Conservation (phyloP, 441 rosid species). For the Breynia disticha region DNA sequence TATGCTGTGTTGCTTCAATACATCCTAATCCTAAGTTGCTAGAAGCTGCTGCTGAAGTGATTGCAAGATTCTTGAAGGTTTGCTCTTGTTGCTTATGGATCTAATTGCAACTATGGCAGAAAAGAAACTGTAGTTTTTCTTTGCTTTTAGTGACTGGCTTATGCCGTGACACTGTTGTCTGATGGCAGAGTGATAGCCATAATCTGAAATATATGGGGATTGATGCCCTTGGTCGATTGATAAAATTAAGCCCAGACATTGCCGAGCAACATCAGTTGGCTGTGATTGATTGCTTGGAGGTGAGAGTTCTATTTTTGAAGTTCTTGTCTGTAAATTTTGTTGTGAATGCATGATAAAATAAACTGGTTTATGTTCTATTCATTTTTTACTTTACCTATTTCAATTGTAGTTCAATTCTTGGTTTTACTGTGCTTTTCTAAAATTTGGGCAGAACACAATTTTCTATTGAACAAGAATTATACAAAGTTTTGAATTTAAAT, state of each 20-base stretch:
- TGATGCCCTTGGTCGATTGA: conserved; percentile 86
- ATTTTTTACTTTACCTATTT: not conserved
- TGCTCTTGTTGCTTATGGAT: conserved; percentile 9
- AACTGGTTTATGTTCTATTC: conserved; percentile 10
- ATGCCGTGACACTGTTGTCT: conserved; percentile 8
- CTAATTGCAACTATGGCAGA: conserved; percentile 9
- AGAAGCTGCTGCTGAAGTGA: conserved; percentile 81
- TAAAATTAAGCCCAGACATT: conserved; percentile 80
- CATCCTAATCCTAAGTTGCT: conserved; percentile 73
- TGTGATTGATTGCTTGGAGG: conserved; percentile 98
- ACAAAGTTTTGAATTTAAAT: too few relatives aligned
- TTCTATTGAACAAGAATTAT: too few relatives aligned
- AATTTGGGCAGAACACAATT: too few relatives aligned
- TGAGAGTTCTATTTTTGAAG: conserved; percentile 23
- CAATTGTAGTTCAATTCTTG: too few relatives aligned
- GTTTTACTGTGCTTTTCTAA: too few relatives aligned
- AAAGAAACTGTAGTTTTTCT: not conserved
- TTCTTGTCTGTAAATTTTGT: not conserved
- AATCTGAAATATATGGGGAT: conserved; percentile 94
- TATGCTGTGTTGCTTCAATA: conserved; percentile 84
- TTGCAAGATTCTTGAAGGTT: conserved; percentile 91
- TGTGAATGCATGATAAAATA: too few relatives aligned
- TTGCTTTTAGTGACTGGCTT: conserved; percentile 10
- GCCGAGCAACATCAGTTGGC: conserved; percentile 97
- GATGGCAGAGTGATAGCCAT: conserved; percentile 86